A percentile compares a stretch with the other conserved stretches of the same genome.
phyloP scores from a whole-genome alignment of 1,284 basidiomycete genomes.

The Leccinum pallidistipes region DNA sequence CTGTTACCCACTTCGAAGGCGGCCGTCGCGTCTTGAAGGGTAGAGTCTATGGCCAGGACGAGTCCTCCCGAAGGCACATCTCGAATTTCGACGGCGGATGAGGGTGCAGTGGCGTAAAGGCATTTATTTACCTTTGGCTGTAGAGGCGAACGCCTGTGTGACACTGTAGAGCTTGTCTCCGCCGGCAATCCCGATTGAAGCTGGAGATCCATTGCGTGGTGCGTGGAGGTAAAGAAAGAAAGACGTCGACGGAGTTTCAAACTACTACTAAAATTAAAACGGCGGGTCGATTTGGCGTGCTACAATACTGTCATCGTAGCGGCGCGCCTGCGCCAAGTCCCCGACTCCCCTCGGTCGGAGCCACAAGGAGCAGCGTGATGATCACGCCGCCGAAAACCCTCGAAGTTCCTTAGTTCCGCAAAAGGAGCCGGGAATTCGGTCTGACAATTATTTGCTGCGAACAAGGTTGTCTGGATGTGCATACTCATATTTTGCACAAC shows the following conservation, averaged over 20 bases:
- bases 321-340: no score
- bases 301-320: no score
- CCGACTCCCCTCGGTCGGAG: no score
- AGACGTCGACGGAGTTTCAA: constrained; percentile 32
- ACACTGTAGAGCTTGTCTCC: constrained; percentile 61
- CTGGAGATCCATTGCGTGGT: constrained; percentile 20
- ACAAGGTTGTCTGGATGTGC: no score
- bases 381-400: no score
- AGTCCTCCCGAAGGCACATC: constrained; percentile 68
- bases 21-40: constrained; percentile 85
- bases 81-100: constrained; percentile 32
- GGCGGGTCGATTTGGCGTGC: constrained; percentile 5
- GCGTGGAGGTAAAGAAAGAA: neutral
- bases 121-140: constrained; percentile 49
- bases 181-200: constrained; percentile 41
- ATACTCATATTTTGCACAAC: no score
- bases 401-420: no score
- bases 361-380: no score
- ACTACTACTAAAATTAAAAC: neutral
- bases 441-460: no score
- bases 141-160: constrained; percentile 55
- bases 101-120: constrained; percentile 1
- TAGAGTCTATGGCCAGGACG: constrained; percentile 69
- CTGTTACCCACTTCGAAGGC: constrained; percentile 68
- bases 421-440: no score